Base-by-base conservation (phyloP, 768 basidiomycete genomes). In the Podaxis pistillaris region DNA sequence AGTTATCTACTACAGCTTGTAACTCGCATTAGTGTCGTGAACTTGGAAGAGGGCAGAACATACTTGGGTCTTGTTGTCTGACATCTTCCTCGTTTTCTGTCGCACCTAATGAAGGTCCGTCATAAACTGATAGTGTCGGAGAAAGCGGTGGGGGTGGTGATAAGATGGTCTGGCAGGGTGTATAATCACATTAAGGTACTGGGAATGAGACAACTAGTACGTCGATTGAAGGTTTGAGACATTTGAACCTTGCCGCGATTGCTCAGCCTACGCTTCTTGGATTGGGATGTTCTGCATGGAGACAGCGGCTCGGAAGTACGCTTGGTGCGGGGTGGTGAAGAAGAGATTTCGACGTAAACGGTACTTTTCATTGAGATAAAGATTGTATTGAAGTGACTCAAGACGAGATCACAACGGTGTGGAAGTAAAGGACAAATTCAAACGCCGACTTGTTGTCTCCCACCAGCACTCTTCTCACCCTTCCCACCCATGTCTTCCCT, bases 401-500 rank as follows among this genome's bases (percentile, higher is more conserved):
- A 22, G 46, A 33, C 59, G 56, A 38, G 47, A 55, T 56, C 41
- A 54, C 30, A 28, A 46, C 33, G 58, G 60, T 60, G 63, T 38
- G 62, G 22, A 62, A 56, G 54, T 37, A 62, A 60, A 55, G 54
- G 63, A 60, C 64, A 61, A 72, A 65, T 78, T 77, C 70, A 78
- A 77, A 77, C 78, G 70, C 76, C 74, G 28, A 36, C 61, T 26
- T 38, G 24, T 49, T 7, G n/a, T 24, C 67, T 58, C 46, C 37
- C 41, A 24, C 56, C 38, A 52, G 37, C 60, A 51, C 66, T 66
- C 69, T 69, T 72, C 72, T 68, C 68, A 69, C 62, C 53, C 66
- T 68, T 63, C 64, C 64, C 65, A 71, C 71, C 76, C 70, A 91
- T 91, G 89, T 33, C 61, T 24, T 85, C 90, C 59, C 78, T 91